Evolutionary conservation across 768 basidiomycete species (phyloP), one percentile per base, ranked within the genome.

Genomic region (Butyriboletus loyo): DNA sequence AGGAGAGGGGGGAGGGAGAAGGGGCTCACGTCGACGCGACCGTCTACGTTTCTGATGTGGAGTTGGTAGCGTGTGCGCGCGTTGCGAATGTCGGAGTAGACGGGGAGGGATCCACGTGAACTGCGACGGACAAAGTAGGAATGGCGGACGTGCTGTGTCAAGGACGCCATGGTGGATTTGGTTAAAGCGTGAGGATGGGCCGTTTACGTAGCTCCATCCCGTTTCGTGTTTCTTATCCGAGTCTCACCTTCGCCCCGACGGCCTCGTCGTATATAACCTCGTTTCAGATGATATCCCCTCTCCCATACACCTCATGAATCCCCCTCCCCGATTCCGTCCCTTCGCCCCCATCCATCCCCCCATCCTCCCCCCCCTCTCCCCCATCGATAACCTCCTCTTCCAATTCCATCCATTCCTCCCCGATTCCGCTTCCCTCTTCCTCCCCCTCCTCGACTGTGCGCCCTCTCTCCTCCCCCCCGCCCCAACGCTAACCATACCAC

Each of bases 71-170:
- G 79, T 5, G 83, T 53, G 85, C 80, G 28, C 3, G 71, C 81
- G 65, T 86, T 88, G 56, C 85, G 82, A 40, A 87, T 65, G 65
- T 90, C 86, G 27, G 85, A 80, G 67, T 89, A 89, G 24, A 92
- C 86, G 39, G 89, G 88, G 28, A 91, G 75, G 43, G 79, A 78
- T 30, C 86, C 85, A 45, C 76, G 76, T 42, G 79, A 67, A 67
- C 87, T 90, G 55, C 89, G 80, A 21, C 81, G 78, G 40, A 92
- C 75, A 55, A 78, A 80, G 70, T 89, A 92, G 51, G 60, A 19
- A 22, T 9, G 24, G 27, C 39, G 48, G 25, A n/a, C n/a, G n/a
- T n/a, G n/a, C n/a, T n/a, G n/a, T n/a, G n/a, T n/a, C n/a, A n/a
- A 27, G 61, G 49, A 53, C 10, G 36, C 21, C 57, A 52, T 61